Evolutionary conservation across 1,284 basidiomycete species (phyloP).

Genomic region (Cerioporus squamosus): DNA sequence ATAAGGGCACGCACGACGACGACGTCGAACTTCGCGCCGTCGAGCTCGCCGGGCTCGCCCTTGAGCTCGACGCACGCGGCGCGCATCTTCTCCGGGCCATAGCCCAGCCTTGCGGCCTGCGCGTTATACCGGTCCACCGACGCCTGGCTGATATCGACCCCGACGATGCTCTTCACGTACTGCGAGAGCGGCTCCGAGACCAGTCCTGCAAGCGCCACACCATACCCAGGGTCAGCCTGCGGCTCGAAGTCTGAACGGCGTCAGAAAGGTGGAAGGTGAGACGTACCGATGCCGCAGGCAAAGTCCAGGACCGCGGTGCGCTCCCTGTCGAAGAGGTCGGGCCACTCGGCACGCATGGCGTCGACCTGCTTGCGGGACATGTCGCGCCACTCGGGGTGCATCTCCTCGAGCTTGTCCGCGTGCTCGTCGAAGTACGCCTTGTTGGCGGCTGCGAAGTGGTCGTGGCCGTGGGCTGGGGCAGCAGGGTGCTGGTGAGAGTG

Average conservation of each 20-base stretch:
- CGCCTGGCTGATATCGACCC: conserved; percentile 70
- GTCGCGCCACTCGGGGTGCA: conserved; percentile 30
- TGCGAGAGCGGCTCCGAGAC: conserved; percentile 57
- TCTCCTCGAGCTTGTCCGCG: conserved; percentile 34
- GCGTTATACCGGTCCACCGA: conserved; percentile 69
- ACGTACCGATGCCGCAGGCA: conserved; percentile 69
- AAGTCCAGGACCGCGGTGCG: conserved; percentile 66
- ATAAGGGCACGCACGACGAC: conserved; percentile 49
- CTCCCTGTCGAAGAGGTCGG: conserved; percentile 52
- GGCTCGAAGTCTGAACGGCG: no score
- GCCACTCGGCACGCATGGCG: conserved; percentile 48
- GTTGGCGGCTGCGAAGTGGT: conserved; percentile 35
- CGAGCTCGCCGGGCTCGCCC: conserved; percentile 49
- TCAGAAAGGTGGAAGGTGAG: not conserved
- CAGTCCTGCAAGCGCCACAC: conserved; percentile 45
- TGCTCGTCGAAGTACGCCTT: conserved; percentile 35
- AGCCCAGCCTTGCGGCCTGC: conserved; percentile 57
- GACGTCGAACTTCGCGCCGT: conserved; percentile 62
- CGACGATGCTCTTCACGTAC: conserved; percentile 60
- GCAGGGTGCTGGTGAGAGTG: not conserved
- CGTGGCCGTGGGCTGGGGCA: conserved; percentile 10
- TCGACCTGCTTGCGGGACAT: conserved; percentile 40
- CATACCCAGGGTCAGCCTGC: no score
- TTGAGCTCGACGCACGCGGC: conserved; percentile 57
- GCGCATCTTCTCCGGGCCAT: conserved; percentile 59